Conservation (phyloP, 1,139 yeast genomes). For the Schizosaccharomyces versatilis region DNA sequence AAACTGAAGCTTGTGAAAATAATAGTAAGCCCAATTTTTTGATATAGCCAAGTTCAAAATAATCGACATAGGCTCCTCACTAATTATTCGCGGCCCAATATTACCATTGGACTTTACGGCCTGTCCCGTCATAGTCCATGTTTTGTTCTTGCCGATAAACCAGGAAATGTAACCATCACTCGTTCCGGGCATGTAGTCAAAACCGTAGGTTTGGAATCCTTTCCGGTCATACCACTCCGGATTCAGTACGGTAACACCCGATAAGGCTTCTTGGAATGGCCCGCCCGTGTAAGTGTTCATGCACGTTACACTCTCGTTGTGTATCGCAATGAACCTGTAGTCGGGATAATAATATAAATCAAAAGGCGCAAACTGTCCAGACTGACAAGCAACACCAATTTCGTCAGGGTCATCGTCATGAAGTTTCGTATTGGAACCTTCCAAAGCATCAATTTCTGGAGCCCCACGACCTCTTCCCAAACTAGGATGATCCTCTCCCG, state of each 20-base stretch:
- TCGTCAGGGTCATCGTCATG: conserved; percentile 9
- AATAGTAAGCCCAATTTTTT: conserved; percentile 61
- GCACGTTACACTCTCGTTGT: conserved; percentile 36
- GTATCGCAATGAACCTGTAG: conserved; percentile 42
- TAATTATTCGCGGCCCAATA: conserved; percentile 46
- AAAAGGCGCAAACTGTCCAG: conserved; percentile 62
- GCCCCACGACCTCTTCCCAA: conserved; percentile 67
- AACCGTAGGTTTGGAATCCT: conserved; percentile 52
- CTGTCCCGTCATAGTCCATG: conserved; percentile 36
- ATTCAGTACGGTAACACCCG: conserved; percentile 50
- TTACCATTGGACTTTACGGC: conserved; percentile 70
- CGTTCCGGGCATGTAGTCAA: conserved; percentile 48
- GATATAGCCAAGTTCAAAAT: conserved; percentile 61
- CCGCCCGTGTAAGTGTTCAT: conserved; percentile 70
- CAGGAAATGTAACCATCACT: conserved; percentile 54
- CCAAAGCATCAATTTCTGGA: conserved; percentile 69
- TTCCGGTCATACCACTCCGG: conserved; percentile 39
- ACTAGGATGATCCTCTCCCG: conserved; percentile 59
- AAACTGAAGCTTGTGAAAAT: conserved; percentile 47
- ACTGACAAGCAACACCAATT: conserved; percentile 53
- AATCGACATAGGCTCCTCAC: conserved; percentile 72
- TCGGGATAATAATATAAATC: conserved; percentile 76
- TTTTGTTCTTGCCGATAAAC: conserved; percentile 53
- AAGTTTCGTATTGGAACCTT: conserved; percentile 31
- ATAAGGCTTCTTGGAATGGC: conserved; percentile 64